phyloP scores from a whole-genome alignment of 345 rosid genomes.

The Cardamine chenopodiifolia region DNA sequence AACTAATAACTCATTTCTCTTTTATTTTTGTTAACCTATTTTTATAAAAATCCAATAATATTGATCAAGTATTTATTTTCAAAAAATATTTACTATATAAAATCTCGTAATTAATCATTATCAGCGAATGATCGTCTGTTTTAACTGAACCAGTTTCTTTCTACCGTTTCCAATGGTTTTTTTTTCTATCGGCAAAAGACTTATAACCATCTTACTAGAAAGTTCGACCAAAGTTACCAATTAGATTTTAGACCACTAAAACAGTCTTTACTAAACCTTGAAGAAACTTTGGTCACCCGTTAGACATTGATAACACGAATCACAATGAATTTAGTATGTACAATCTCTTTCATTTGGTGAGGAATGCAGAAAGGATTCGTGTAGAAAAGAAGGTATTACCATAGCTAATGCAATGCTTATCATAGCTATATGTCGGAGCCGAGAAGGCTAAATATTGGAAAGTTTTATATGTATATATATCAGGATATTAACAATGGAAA shows the following conservation, averaged over 20 bases:
- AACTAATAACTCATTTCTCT: no score
- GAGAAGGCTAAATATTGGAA: neutral
- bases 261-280: neutral
- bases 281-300: neutral
- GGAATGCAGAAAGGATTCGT: neutral
- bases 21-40: no score
- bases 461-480: neutral
- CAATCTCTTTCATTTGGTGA: neutral
- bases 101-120: no score
- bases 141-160: no score
- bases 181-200: no score
- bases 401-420: neutral
- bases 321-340: neutral
- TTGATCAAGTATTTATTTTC: no score
- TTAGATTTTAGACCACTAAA: no score
- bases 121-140: no score
- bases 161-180: no score
- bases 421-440: neutral
- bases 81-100: no score
- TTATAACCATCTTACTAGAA: no score
- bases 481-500: neutral
- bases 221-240: neutral
- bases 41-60: no score
- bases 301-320: slow-evolving; percentile 1
- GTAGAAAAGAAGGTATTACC: neutral